Base-by-base conservation (phyloP, 2,329 filamentous ascomycete species). In the Cylindrodendrum hubeiense region DNA sequence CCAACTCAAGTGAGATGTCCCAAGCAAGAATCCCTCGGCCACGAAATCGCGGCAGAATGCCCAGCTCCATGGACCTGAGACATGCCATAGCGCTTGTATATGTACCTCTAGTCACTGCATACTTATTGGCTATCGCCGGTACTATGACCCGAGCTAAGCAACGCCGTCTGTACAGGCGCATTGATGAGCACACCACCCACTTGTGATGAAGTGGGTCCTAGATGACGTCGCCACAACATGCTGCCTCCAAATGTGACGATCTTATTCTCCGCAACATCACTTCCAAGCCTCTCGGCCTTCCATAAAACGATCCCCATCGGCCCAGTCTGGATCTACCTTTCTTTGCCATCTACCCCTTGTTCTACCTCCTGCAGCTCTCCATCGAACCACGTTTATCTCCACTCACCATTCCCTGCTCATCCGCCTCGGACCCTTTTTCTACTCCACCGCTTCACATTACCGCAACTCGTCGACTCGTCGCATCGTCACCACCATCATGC, bases 401-500 rank as follows among this genome's bases (percentile, higher is more conserved):
- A 71, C 69, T 46, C 56, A 58, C 55, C 51, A 66, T 72, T 57
- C 68, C 72, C 65, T 72, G 65, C 54, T 41, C 62, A 54, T 67
- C 59, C 64, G 60, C 54, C 52, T 46, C 50, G 46, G 60, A 66
- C 57, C 63, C 65, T 60, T 66, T 66, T 59, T 65, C 47, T 67
- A 55, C 71, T 67, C 72, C 70, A 70, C 70, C 50, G 52, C 66
- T 55, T 19, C 39, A 15, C 33, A 34, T 53, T 19, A 33, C 47
- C 53, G 54, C 37, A 37, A 17, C n/a, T 46, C 37, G 12, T 57
- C 54, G 30, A 24, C 44, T 22, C 26, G 50, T 69, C 73, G 61
- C 63, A 73, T 64, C 69, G 70, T 50, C 65, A 66, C 60, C 60
- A 13, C 54, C 82, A 83, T 67, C 62, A 99, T 99, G 95, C 96